A percentile compares a stretch with the other conserved stretches of the same genome.
phyloP scores from a whole-genome alignment of 164 flowering plant species.

The Warburgia ugandensis region DNA sequence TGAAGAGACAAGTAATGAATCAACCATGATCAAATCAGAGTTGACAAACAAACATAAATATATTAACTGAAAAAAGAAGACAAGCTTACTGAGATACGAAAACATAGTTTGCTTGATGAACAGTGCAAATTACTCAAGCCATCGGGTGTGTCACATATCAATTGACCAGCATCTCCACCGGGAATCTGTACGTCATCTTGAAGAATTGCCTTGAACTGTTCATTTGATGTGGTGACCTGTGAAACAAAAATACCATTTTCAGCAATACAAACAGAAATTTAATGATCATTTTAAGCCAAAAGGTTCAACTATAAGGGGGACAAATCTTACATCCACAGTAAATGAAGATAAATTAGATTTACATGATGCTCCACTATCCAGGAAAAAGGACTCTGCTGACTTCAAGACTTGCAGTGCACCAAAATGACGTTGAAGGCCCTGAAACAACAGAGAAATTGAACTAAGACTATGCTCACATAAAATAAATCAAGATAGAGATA shows the following conservation, averaged over 20 bases:
- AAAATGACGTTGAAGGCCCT: slow-evolving; percentile 75
- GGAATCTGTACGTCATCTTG: slow-evolving; percentile 16
- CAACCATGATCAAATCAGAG: too few relatives aligned
- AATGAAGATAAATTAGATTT: slow-evolving; percentile 50
- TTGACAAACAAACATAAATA: background rate
- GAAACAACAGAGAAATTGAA: slow-evolving; percentile 6
- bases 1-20: slow-evolving; percentile 2
- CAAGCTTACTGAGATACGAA: slow-evolving; percentile 48
- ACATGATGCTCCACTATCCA: slow-evolving; percentile 51
- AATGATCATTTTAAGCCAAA: background rate
- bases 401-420: slow-evolving; percentile 67
- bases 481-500: background rate
- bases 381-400: slow-evolving; percentile 55
- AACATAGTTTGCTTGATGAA: slow-evolving; percentile 24
- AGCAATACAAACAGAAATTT: background rate
- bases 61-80: background rate
- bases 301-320: background rate
- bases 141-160: slow-evolving; percentile 15
- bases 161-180: slow-evolving; percentile 11
- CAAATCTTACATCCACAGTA: slow-evolving; percentile 54
- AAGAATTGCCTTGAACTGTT: slow-evolving; percentile 37
- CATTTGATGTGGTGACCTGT: slow-evolving; percentile 49
- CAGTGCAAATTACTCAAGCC: slow-evolving; percentile 16
- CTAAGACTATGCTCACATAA: slow-evolving; percentile 1
- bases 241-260: slow-evolving; percentile 5